Evolutionary conservation across 805 yeast species (phyloP).

Genomic region (Myxozyma nipponensis): DNA sequence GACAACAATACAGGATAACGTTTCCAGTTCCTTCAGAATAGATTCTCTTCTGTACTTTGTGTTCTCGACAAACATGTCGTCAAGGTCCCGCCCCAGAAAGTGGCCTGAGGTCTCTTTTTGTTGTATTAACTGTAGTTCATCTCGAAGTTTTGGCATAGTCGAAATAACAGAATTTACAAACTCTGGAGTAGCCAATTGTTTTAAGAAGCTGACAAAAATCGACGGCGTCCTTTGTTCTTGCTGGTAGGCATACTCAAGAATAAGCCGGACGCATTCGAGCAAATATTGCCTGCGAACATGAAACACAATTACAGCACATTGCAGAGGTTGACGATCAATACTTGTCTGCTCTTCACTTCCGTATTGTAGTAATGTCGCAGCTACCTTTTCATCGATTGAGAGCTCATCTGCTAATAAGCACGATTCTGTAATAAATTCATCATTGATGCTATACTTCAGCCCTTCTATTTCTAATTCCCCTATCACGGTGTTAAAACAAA

Average conservation of each 20-base stretch:
- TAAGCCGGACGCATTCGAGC: conserved; percentile 44
- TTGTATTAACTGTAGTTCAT: conserved; percentile 49
- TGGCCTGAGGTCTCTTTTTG: conserved; percentile 48
- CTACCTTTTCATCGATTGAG: conserved; percentile 68
- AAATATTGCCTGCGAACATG: conserved; percentile 68
- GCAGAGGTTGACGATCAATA: conserved; percentile 37
- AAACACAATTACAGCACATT: conserved; percentile 59
- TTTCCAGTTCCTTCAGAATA: conserved; percentile 64
- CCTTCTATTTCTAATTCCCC: conserved; percentile 50
- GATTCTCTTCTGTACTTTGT: conserved; percentile 59
- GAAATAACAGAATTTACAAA: conserved; percentile 46
- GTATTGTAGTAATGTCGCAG: conserved; percentile 63
- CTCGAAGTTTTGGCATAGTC: conserved; percentile 58
- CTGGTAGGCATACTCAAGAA: conserved; percentile 25
- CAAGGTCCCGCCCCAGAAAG: conserved; percentile 49
- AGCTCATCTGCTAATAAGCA: conserved; percentile 59
- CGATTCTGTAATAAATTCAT: conserved; percentile 59
- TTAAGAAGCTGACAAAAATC: conserved; percentile 2
- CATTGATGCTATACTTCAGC: conserved; percentile 58
- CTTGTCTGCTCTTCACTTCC: conserved; percentile 43
- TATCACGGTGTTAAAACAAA: neutral
- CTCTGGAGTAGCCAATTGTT: conserved; percentile 10
- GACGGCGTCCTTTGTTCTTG: conserved; percentile 13
- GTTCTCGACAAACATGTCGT: conserved; percentile 46
- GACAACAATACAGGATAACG: conserved; percentile 62